Evolutionary conservation across 306 rosid genomes (phyloP), one percentile per base, ranked within the genome.

Genomic region (Trifolium dubium): DNA sequence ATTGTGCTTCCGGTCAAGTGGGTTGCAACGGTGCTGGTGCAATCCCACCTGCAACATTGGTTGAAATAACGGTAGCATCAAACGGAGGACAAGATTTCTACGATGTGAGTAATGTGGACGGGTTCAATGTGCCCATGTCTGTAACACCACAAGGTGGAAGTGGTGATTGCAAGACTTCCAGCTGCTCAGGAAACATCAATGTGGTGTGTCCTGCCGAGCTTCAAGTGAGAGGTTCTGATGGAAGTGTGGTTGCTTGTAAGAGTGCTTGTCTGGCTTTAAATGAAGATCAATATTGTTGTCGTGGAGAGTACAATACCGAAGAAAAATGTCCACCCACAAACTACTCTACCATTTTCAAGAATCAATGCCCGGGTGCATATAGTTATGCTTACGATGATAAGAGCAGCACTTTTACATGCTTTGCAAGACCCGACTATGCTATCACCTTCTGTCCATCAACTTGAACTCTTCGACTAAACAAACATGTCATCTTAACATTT

Each of bases 361-460:
- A 64, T 0, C 82, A 84, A 29, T 92, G 97, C 11, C 96, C 92
- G n/a, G 85, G 61, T 29, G 97, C 92, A 32, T 88, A 87, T 54
- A 84, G 88, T 67, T 87, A 89, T 7, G 89, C 97, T 44, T 82
- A 59, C 8, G 97, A 92, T 32, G 92, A 86, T 8, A 71, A 64
- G 30, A 82, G 0, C 4, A 75, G 85, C 78, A 75, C 84, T 1
- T 89, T 91, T 64, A 85, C 88, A 0, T 91, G 97, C 59, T 13
- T 18, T 1, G 82, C 62, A 3, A 69, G 84, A 1, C 79, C 92
- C 9, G 19, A 81, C 46, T 91, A 90, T 40, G 74, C 2, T 15
- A 63, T 90, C 39, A 90, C 90, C 0, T 86, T 88, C 72, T 88
- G 96, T 17, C 39, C 39, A 5, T 34, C 5, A 34, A 23, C 23